These are phyloP conservation scores for Psidium friedrichsthalianum DNA, from an alignment of 345 rosid species.

Conservation along the genomic window DNA sequence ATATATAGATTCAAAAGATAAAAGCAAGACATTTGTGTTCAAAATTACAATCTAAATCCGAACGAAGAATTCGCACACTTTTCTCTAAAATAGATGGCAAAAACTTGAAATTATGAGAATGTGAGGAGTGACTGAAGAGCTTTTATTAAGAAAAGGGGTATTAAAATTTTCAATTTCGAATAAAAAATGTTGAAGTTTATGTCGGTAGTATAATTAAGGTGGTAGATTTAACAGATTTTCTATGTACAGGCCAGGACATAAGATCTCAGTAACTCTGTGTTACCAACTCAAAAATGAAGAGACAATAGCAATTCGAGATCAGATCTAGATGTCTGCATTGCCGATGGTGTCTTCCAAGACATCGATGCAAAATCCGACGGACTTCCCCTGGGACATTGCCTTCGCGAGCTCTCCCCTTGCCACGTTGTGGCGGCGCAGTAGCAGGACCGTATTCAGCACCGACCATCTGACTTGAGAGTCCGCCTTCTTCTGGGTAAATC, in stretches of 20 bases:
- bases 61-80: too few species aligned
- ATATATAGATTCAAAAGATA: too few species aligned
- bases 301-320: neutral
- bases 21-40: too few species aligned
- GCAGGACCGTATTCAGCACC: slow-evolving; percentile 53
- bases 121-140: too few species aligned
- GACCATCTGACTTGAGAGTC: slow-evolving; percentile 93
- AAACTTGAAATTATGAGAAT: too few species aligned
- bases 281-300: neutral
- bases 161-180: too few species aligned
- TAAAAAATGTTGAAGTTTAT: too few species aligned
- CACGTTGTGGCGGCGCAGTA: slow-evolving; percentile 60
- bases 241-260: neutral
- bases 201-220: too few species aligned
- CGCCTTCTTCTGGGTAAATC: slow-evolving; percentile 81
- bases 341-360: slow-evolving; percentile 44
- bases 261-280: neutral
- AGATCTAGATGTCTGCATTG: slow-evolving; percentile 30
- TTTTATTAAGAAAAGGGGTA: too few species aligned
- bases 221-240: too few species aligned
- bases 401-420: slow-evolving; percentile 61
- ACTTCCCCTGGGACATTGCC: slow-evolving; percentile 59
- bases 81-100: too few species aligned
- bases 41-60: too few species aligned
- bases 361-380: slow-evolving; percentile 60